phyloP scores from a whole-genome alignment of 176 grass and related monocot species.

The Panicum miliaceum region DNA sequence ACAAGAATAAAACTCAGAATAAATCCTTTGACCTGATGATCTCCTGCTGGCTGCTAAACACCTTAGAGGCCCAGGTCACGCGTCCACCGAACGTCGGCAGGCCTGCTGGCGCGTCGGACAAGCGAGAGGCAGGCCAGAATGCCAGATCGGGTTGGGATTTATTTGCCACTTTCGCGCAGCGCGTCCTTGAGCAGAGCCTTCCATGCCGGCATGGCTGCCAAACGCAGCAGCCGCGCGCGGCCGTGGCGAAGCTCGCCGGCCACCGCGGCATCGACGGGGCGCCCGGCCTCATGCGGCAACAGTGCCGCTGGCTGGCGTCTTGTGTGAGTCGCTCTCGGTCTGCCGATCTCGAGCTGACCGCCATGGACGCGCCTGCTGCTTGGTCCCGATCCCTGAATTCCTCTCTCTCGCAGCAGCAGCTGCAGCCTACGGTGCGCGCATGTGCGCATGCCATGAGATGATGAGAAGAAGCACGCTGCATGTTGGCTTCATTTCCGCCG shows the following conservation, averaged over 20 bases:
- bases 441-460: neutral
- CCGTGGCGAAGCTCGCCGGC: neutral
- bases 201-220: neutral
- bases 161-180: neutral
- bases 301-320: neutral
- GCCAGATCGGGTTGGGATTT: neutral
- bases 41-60: neutral
- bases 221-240: neutral
- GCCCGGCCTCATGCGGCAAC: slow-evolving; percentile 1
- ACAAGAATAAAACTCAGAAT: no score
- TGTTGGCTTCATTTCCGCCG: neutral
- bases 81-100: no score
- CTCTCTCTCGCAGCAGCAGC: neutral
- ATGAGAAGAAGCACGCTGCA: neutral
- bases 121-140: neutral
- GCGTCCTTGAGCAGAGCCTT: neutral
- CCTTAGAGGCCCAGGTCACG: neutral
- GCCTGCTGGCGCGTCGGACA: neutral
- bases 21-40: no score
- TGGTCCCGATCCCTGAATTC: neutral
- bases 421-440: neutral
- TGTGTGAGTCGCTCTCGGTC: neutral
- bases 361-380: neutral
- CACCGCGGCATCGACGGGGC: neutral
- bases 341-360: neutral